Evolutionary conservation across 1,284 basidiomycete species (phyloP).

Genomic region (Austroboletus rostrupii): DNA sequence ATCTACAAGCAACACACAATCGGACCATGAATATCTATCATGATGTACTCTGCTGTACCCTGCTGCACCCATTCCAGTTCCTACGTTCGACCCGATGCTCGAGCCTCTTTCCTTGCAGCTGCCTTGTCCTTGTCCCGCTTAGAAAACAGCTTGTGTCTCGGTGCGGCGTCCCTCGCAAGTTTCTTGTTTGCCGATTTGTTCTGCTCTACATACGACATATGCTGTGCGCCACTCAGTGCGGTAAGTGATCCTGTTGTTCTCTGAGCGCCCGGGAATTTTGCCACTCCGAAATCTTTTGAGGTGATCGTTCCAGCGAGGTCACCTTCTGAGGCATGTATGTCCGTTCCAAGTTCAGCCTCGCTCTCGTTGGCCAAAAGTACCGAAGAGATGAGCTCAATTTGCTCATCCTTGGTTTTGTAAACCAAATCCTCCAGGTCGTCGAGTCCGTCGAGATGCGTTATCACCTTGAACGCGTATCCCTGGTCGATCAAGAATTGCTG

Average conservation of each 20-base stretch:
- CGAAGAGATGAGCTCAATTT: constrained; percentile 91
- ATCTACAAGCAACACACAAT: constrained; percentile 13
- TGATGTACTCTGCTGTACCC: constrained; percentile 1
- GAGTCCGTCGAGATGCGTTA: constrained; percentile 94
- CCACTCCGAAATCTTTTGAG: constrained; percentile 65
- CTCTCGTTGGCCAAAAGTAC: constrained; percentile 91
- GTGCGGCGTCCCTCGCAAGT: constrained; percentile 63
- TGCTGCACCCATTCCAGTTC: constrained; percentile 1
- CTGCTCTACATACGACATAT: constrained; percentile 89
- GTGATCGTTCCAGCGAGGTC: constrained; percentile 78
- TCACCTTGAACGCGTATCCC: constrained; percentile 99
- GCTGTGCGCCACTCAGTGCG: constrained; percentile 82
- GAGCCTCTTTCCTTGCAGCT: constrained; percentile 52
- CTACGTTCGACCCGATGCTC: constrained; percentile 35
- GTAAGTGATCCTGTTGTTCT: constrained; percentile 82
- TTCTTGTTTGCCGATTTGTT: constrained; percentile 88
- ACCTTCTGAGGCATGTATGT: constrained; percentile 73
- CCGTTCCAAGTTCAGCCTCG: constrained; percentile 85
- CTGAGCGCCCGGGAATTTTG: constrained; percentile 68
- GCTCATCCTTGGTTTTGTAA: constrained; percentile 87
- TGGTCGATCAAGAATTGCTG: constrained; percentile 99
- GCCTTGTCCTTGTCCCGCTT: constrained; percentile 73
- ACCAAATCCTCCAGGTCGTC: constrained; percentile 86
- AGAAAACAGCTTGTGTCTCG: constrained; percentile 77
- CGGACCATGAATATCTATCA: constrained; percentile 17